Evolutionary conservation across 2,329 filamentous ascomycete species (phyloP).

Genomic region (Shiraia sp.): DNA sequence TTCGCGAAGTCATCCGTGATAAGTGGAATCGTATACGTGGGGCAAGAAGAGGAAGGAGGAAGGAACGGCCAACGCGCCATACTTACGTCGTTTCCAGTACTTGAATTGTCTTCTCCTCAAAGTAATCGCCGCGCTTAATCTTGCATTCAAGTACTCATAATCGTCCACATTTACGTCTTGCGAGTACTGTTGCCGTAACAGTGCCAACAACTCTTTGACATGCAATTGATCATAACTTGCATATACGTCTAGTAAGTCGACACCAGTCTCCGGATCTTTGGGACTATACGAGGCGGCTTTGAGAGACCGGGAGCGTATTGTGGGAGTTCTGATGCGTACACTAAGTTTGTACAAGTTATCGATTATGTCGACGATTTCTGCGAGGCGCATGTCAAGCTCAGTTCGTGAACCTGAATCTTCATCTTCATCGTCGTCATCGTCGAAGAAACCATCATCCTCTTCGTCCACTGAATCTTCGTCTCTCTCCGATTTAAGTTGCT

Average conservation of each 20-base stretch:
- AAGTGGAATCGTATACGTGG: too few species aligned
- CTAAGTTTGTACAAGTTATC: slow-evolving; percentile 45
- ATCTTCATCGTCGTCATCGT: slow-evolving; percentile 33
- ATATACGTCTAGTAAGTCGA: slow-evolving; percentile 40
- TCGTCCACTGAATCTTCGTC: slow-evolving; percentile 21
- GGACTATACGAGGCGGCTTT: slow-evolving; percentile 40
- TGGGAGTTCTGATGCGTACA: slow-evolving; percentile 42
- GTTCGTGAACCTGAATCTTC: slow-evolving; percentile 26
- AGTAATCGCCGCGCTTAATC: slow-evolving; percentile 37
- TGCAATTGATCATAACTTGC: slow-evolving; percentile 34
- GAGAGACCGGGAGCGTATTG: slow-evolving; percentile 38
- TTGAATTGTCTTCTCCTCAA: slow-evolving; percentile 43
- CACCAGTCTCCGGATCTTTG: slow-evolving; percentile 41
- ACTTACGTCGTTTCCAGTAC: slow-evolving; percentile 40
- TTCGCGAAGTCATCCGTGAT: too few species aligned
- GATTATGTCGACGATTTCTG: slow-evolving; percentile 42
- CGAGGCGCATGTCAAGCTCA: slow-evolving; percentile 41
- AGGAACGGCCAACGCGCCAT: neutral
- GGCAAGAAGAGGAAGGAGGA: neutral
- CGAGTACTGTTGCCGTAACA: slow-evolving; percentile 21
- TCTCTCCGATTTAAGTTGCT: slow-evolving; percentile 21
- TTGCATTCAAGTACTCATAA: slow-evolving; percentile 26
- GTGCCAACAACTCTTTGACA: slow-evolving; percentile 32
- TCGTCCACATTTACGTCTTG: slow-evolving; percentile 6
- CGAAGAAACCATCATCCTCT: slow-evolving; percentile 32